Conservation (phyloP, 2,329 filamentous ascomycete species). For the Zymoseptoria crescenta region DNA sequence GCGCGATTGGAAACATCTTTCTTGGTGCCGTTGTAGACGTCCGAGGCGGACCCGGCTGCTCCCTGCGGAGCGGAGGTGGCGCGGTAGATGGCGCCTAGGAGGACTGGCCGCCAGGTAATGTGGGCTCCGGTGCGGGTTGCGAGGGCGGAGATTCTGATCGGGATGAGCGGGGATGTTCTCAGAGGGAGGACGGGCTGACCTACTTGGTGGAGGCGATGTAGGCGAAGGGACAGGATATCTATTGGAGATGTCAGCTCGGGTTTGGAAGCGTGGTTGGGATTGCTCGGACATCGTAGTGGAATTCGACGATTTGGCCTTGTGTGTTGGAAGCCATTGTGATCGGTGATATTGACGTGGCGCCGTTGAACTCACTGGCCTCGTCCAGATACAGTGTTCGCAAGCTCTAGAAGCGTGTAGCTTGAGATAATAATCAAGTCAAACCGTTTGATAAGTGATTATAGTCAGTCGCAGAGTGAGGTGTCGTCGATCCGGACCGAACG, state of each 20-base stretch:
- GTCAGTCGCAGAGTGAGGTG: not conserved
- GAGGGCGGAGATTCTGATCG: slow-evolving; percentile 14
- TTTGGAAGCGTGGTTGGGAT: not conserved
- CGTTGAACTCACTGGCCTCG: not conserved
- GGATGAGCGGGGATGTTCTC: not conserved
- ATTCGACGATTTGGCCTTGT: slow-evolving; percentile 11
- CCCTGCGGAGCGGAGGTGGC: slow-evolving; percentile 19
- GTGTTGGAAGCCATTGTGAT: not conserved
- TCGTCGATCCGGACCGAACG: not conserved
- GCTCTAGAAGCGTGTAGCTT: not conserved
- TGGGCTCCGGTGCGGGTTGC: slow-evolving; percentile 13
- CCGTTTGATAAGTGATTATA: not conserved
- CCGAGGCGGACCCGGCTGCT: slow-evolving; percentile 18
- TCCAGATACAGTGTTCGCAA: not conserved
- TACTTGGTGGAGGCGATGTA: slow-evolving; percentile 20
- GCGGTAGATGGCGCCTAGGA: slow-evolving; percentile 20
- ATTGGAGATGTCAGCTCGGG: not conserved
- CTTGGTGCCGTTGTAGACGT: slow-evolving; percentile 20
- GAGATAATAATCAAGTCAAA: no score
- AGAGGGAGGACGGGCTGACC: not conserved
- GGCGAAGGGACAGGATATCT: slow-evolving; percentile 19
- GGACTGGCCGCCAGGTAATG: slow-evolving; percentile 16
- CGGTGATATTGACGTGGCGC: not conserved
- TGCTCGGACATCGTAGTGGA: slow-evolving; percentile 17
- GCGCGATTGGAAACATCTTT: slow-evolving; percentile 15